A percentile compares a stretch with the other conserved stretches of the same genome.
phyloP scores from a whole-genome alignment of 73 alveolate genomes.

The Urostyla sp. region DNA sequence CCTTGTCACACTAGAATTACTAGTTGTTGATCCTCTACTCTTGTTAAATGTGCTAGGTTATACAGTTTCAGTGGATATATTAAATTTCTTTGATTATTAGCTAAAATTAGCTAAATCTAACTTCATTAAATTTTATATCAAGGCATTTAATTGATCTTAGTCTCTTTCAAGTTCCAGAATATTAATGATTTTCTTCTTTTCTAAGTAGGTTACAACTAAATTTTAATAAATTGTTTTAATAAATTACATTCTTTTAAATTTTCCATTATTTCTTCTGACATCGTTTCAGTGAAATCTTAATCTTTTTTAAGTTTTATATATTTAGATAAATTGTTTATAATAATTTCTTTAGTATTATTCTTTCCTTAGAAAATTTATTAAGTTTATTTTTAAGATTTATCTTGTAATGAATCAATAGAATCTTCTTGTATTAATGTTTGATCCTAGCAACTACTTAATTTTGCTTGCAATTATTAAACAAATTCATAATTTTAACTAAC shows the following conservation, averaged over 20 bases:
- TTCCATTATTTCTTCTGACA: conserved; percentile 27
- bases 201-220: conserved; percentile 21
- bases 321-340: conserved; percentile 7
- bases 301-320: conserved; percentile 7
- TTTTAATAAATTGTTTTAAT: background rate
- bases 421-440: conserved; percentile 31
- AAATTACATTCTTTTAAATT: conserved; percentile 43
- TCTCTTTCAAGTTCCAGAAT: background rate
- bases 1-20: background rate
- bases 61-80: background rate
- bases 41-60: background rate
- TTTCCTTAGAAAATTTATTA: background rate
- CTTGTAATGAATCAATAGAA: conserved; percentile 21
- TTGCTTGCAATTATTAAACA: no score
- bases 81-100: background rate
- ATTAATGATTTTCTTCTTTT: conserved; percentile 29
- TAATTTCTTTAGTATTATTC: conserved; percentile 1
- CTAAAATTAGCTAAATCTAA: conserved; percentile 32
- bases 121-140: conserved; percentile 11
- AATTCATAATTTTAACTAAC: no score
- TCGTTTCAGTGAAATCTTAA: background rate
- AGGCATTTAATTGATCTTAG: background rate
- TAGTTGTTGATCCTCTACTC: conserved; percentile 39
- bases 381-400: background rate
- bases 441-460: no score